phyloP scores from a whole-genome alignment of 2,329 filamentous ascomycete species.

The Fusarium ramigenum region DNA sequence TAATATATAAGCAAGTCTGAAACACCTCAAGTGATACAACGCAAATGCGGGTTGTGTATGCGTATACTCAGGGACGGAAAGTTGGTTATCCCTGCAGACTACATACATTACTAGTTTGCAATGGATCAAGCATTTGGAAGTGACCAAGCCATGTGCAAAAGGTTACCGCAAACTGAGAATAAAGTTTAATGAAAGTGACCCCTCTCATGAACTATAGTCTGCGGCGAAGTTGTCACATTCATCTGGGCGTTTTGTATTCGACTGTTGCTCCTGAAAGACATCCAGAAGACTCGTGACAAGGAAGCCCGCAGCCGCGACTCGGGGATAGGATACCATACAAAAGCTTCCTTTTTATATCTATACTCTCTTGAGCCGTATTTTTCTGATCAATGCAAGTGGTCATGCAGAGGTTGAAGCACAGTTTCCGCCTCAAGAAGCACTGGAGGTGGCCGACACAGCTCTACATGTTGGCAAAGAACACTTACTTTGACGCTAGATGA shows the following conservation, averaged over 20 bases:
- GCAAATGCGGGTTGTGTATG: neutral
- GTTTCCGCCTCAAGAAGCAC: slow-evolving; percentile 21
- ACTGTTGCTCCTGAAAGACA: neutral
- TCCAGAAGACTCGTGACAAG: neutral
- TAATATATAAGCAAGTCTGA: neutral
- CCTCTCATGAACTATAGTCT: neutral
- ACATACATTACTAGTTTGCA: neutral
- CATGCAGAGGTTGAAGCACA: neutral
- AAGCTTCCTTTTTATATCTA: neutral
- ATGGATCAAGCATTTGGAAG: neutral
- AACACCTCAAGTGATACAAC: neutral
- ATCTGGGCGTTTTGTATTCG: neutral
- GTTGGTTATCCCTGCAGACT: neutral
- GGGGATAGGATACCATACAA: neutral
- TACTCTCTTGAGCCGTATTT: neutral
- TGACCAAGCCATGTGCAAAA: neutral
- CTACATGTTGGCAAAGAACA: neutral
- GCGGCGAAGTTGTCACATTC: neutral
- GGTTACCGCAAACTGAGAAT: neutral
- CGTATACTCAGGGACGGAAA: neutral
- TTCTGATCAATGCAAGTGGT: neutral
- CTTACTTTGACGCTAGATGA: neutral
- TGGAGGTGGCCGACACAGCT: neutral
- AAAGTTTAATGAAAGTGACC: neutral
- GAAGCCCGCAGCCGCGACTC: neutral